phyloP scores from a whole-genome alignment of 345 rosid genomes.

The Pistacia vera region DNA sequence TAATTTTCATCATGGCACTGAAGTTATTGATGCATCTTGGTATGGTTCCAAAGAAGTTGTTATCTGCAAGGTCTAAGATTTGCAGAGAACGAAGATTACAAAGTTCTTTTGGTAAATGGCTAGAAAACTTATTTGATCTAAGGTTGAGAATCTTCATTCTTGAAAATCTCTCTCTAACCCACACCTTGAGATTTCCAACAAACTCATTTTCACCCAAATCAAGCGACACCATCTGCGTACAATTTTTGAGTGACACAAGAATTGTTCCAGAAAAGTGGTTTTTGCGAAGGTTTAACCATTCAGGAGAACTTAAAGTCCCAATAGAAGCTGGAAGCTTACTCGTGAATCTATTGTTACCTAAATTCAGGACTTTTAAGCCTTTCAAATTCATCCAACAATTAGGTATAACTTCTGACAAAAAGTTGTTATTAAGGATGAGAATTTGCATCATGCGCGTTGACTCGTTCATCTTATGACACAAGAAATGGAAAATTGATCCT shows the following conservation, averaged over 20 bases:
- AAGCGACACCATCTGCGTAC: background rate
- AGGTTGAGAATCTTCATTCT: background rate
- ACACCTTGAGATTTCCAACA: background rate
- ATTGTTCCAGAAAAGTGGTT: background rate
- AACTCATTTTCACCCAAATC: constrained; percentile 1
- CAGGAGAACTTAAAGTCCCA: background rate
- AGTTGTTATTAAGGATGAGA: constrained; percentile 43
- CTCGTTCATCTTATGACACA: constrained; percentile 18
- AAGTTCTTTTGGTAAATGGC: background rate
- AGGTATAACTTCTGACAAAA: constrained; percentile 27
- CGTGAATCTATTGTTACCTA: background rate
- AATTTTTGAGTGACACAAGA: background rate
- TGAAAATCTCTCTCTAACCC: constrained; percentile 1
- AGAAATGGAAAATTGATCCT: background rate
- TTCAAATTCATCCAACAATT: constrained; percentile 22
- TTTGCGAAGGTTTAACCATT: background rate
- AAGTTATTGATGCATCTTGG: background rate
- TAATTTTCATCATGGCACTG: background rate
- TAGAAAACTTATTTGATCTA: constrained; percentile 18
- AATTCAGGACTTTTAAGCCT: background rate
- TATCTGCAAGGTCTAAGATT: background rate
- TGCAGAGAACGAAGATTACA: background rate
- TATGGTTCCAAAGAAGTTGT: background rate
- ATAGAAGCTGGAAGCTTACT: background rate
- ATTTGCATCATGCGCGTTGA: constrained; percentile 7